phyloP scores from a whole-genome alignment of 1,284 basidiomycete genomes.

The Trichosporon asahii region DNA sequence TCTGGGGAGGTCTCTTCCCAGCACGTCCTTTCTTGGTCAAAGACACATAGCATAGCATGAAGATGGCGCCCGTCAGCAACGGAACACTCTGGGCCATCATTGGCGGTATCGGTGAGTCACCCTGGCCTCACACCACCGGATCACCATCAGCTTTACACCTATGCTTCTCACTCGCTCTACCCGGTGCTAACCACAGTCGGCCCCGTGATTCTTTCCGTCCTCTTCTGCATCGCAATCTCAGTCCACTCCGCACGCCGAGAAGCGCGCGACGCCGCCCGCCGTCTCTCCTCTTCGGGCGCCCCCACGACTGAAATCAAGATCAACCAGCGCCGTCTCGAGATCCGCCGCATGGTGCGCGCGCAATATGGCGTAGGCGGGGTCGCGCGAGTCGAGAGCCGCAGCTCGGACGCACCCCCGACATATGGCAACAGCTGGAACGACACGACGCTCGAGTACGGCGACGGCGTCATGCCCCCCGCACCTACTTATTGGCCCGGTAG shows the following conservation, averaged over 20 bases:
- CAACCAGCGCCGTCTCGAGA: background rate
- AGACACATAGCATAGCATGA: background rate
- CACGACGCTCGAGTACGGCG: background rate
- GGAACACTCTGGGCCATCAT: conserved; percentile 4
- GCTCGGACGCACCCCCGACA: background rate
- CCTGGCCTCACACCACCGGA: too few relatives aligned
- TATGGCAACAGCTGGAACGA: background rate
- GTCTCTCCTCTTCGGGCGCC: background rate
- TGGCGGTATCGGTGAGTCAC: background rate
- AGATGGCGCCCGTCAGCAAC: background rate
- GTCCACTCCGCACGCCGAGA: background rate
- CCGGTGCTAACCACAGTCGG: background rate
- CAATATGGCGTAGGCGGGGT: background rate
- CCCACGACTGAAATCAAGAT: background rate
- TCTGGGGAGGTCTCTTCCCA: background rate
- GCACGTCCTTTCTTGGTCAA: too few relatives aligned
- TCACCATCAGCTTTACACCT: too few relatives aligned
- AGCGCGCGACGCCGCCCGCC: background rate
- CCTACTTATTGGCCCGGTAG: background rate
- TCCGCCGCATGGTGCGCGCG: background rate
- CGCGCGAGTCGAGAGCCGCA: background rate
- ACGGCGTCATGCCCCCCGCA: background rate
- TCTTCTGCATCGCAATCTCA: background rate
- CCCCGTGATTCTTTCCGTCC: background rate
- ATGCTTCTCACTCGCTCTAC: too few relatives aligned